Conservation (phyloP, 306 rosid species). For the Dryas octopetala region DNA sequence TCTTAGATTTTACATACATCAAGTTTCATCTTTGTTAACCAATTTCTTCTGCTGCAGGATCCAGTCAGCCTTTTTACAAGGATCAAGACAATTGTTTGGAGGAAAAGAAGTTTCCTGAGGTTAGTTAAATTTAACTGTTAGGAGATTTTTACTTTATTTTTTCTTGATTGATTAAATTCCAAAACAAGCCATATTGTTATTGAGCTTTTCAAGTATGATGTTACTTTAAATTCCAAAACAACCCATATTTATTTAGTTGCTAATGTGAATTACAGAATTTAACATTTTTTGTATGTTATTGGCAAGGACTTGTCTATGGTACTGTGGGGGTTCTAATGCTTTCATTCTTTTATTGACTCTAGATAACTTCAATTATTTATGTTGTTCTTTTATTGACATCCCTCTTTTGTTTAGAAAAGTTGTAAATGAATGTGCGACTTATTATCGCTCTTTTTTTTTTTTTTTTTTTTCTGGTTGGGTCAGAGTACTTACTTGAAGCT, state of each 20-base stretch:
- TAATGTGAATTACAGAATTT: too few species aligned
- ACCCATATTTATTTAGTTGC: too few species aligned
- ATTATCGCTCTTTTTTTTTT: constrained; percentile 10
- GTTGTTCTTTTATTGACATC: too few species aligned
- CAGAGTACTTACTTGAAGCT: constrained; percentile 80
- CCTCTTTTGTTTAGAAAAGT: background rate
- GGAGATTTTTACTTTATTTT: background rate
- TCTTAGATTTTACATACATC: background rate
- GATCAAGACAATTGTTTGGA: constrained; percentile 52
- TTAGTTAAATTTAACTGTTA: constrained; percentile 36
- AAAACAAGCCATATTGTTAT: background rate
- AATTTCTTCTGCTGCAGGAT: constrained; percentile 49
- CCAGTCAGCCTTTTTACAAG: constrained; percentile 43
- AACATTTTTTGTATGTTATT: too few species aligned
- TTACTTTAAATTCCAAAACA: background rate
- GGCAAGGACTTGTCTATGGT: too few species aligned
- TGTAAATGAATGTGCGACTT: background rate
- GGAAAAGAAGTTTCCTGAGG: constrained; percentile 62
- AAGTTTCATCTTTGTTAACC: background rate
- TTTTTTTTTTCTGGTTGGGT: constrained; percentile 1
- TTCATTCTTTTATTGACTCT: too few species aligned
- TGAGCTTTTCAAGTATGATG: background rate
- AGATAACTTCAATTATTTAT: too few species aligned
- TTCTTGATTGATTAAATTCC: background rate
- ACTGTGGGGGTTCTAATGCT: too few species aligned